Evolutionary conservation across 495 filamentous ascomycete genomes (phyloP).

Genomic region (Daldinia grandis): DNA sequence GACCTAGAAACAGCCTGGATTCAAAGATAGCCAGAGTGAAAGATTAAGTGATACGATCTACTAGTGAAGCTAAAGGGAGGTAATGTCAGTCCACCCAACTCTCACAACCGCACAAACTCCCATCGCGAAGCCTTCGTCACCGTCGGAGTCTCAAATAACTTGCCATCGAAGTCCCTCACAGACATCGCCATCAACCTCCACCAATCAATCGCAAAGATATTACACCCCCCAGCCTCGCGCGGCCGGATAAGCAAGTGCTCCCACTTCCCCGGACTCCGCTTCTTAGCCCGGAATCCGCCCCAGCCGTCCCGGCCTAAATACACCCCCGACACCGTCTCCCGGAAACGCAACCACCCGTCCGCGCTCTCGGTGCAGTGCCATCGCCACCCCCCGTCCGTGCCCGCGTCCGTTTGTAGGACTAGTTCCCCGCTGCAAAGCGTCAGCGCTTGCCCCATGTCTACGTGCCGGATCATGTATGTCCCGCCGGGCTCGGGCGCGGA

Average conservation of each 20-base stretch:
- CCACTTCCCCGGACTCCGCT: background rate
- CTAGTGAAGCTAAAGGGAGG: background rate
- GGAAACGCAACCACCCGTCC: constrained; percentile 5
- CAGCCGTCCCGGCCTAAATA: constrained; percentile 1
- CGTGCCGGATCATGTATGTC: constrained; percentile 9
- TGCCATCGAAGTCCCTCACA: background rate
- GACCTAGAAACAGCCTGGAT: background rate
- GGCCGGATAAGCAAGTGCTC: constrained; percentile 1
- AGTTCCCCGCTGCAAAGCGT: background rate
- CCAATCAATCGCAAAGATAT: background rate
- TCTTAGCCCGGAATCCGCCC: background rate
- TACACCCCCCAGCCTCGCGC: background rate
- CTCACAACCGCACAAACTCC: constrained; percentile 4
- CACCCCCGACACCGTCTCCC: constrained; percentile 1
- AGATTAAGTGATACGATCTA: background rate
- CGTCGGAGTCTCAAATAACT: background rate
- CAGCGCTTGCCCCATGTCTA: background rate
- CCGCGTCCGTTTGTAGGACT: background rate
- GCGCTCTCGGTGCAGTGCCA: constrained; percentile 9
- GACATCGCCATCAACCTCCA: background rate
- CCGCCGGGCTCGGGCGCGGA: constrained; percentile 5
- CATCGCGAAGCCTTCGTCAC: background rate
- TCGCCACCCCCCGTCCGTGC: constrained; percentile 8
- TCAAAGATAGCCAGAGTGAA: background rate
- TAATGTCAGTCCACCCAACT: background rate